These are phyloP conservation scores for Fusarium illudens DNA, from an alignment of 2,329 filamentous ascomycete species.

Conservation along the genomic window DNA sequence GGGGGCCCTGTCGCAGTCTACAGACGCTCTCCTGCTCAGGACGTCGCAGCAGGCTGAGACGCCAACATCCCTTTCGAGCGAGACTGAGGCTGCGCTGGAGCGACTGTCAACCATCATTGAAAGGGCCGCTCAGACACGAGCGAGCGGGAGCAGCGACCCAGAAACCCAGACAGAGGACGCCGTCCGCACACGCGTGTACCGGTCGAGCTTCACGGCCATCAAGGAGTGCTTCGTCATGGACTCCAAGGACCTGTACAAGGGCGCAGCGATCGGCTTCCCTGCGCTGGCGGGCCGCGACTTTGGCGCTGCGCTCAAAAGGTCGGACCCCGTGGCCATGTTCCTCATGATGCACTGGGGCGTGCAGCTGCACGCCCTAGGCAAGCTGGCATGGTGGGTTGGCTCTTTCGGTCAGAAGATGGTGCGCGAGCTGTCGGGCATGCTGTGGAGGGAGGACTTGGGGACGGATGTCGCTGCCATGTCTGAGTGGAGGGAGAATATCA, in stretches of 20 bases:
- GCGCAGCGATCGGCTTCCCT: constrained; percentile 46
- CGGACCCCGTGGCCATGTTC: constrained; percentile 49
- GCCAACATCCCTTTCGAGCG: neutral
- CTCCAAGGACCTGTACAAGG: constrained; percentile 42
- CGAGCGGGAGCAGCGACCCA: neutral
- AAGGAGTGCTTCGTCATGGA: constrained; percentile 49
- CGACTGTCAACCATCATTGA: constrained; percentile 22
- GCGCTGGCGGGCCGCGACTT: constrained; percentile 44
- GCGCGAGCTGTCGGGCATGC: constrained; percentile 26
- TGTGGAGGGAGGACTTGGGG: constrained; percentile 4
- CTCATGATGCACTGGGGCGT: constrained; percentile 51
- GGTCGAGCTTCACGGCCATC: constrained; percentile 43
- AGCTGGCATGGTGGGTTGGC: constrained; percentile 39
- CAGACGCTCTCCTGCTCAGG: constrained; percentile 16
- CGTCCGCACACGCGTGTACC: constrained; percentile 14
- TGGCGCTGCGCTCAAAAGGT: constrained; percentile 39
- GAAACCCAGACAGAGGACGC: neutral
- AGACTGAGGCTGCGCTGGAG: constrained; percentile 19
- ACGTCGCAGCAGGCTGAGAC: constrained; percentile 18
- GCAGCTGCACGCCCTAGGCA: constrained; percentile 40
- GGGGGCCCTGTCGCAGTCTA: constrained; percentile 26
- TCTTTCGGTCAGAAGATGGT: constrained; percentile 37
- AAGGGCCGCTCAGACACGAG: constrained; percentile 8
- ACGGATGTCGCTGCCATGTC: neutral
- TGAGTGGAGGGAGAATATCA: constrained; percentile 32